Evolutionary conservation across 768 basidiomycete genomes (phyloP), one percentile per base, ranked within the genome.

Genomic region (Epithele typhae): DNA sequence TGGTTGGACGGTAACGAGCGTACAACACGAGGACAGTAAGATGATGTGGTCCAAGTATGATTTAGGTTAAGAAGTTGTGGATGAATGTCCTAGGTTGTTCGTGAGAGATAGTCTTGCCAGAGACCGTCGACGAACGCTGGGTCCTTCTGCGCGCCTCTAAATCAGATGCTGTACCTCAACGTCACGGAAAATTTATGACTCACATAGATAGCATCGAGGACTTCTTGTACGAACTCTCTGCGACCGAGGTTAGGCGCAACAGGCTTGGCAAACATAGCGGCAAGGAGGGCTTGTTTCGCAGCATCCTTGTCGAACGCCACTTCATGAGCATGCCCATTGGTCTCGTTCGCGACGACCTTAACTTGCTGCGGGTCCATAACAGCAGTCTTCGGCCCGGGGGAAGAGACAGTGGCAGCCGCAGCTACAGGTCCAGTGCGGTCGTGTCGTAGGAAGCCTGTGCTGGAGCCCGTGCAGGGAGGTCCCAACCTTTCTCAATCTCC

Each of bases 401-500:
- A n/a, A n/a, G n/a, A n/a, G n/a, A n/a, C n/a, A n/a, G n/a, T 25
- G 23, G 39, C 37, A 8, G 43, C 32, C 19, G 36, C 24, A 7
- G 45, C 43, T 8, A 40, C 45, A 1, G 45, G 17, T 4, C 37
- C 14, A 4, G 50, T 22, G 40, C 32, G 32, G 53, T 44, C 12
- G 17, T 19, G 5, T 37, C 37, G 17, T 37, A 25, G 24, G 52
- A 12, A 5, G 37, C 38, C 23, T 51, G 52, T 5, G 35, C 46
- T 15, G 48, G 30, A 2, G 48, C 58, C 15, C 53, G 56, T 25
- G 56, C 61, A 12, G 79, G 78, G 22, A 75, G 67, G 57, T 83
- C 84, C 81, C 82, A 82, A 45, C 76, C 74, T 52, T 63, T 72
- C 68, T 84, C 84, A 23, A 83, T 77, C 61, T 69, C 65, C 49